Conservation (phyloP, 2,329 filamentous ascomycete genomes). For the Colletotrichum eremochloae region DNA sequence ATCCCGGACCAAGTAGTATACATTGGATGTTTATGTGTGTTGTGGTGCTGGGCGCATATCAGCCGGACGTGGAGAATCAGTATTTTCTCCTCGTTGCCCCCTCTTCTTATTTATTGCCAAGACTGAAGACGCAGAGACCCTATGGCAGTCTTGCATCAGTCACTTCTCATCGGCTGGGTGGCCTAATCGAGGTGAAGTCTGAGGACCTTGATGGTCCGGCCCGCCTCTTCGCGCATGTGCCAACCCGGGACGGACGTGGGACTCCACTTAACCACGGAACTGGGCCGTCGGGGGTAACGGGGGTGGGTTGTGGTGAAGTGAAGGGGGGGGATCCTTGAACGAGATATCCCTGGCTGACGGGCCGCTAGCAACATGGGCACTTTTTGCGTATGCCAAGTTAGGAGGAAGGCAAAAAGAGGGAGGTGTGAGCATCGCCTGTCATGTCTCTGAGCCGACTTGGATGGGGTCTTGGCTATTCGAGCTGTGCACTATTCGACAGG, state of each 20-base stretch:
- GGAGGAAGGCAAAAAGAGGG: background rate
- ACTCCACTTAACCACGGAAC: background rate
- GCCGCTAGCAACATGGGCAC: background rate
- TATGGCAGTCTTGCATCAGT: background rate
- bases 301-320: background rate
- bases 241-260: conserved; percentile 4
- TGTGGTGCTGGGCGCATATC: background rate
- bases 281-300: background rate
- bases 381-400: conserved; percentile 18
- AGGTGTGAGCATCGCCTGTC: conserved; percentile 9
- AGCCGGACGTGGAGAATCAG: background rate
- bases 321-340: background rate
- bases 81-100: too few relatives aligned
- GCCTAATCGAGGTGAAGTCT: background rate
- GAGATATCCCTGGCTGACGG: background rate
- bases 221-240: conserved; percentile 32
- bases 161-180: background rate
- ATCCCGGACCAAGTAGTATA: too few relatives aligned
- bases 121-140: too few relatives aligned
- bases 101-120: too few relatives aligned
- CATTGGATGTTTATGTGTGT: background rate
- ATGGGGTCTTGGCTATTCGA: conserved; percentile 16
- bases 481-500: background rate
- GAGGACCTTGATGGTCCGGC: conserved; percentile 40
- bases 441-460: conserved; percentile 15